Percentiles rank a stretch among this genome's conserved stretches.
Conservation (phyloP, 2,329 filamentous ascomycete species). For the Fusarium brevicatenulatum region DNA sequence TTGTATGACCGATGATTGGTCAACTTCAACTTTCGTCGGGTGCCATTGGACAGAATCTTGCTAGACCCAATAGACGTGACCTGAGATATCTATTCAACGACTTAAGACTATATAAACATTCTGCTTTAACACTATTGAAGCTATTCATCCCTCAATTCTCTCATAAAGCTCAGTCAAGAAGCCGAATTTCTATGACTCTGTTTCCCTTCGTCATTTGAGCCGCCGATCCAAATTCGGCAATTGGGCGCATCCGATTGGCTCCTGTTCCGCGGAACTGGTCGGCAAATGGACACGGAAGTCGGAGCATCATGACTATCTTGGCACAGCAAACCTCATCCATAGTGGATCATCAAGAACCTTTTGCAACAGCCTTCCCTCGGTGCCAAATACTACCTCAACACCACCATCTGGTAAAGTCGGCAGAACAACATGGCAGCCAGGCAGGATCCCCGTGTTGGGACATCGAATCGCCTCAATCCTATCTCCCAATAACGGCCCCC, state of each 20-base stretch:
- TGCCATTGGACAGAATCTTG: background rate
- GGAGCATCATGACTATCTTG: background rate
- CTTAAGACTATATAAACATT: fast-evolving
- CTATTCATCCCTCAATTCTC: fast-evolving
- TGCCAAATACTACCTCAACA: conserved; percentile 20
- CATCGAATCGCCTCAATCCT: conserved; percentile 22
- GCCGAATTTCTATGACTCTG: fast-evolving
- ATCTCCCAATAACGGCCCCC: conserved; percentile 4
- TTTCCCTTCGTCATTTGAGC: background rate
- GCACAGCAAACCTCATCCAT: conserved; percentile 20
- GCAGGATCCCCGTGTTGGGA: conserved; percentile 13
- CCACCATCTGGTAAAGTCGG: conserved; percentile 12
- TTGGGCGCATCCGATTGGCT: conserved; percentile 14
- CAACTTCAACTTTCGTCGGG: fast-evolving
- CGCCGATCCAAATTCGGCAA: background rate
- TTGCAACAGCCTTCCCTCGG: background rate
- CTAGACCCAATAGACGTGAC: too few species aligned
- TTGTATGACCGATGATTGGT: background rate
- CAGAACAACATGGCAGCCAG: conserved; percentile 16
- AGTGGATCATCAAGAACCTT: conserved; percentile 8
- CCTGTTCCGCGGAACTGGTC: conserved; percentile 6
- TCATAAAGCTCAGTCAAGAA: fast-evolving
- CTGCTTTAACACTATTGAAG: fast-evolving
- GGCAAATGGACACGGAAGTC: background rate
- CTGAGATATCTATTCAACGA: background rate